phyloP scores from a whole-genome alignment of 1,139 yeast genomes.

The Diutina ranongensis region DNA sequence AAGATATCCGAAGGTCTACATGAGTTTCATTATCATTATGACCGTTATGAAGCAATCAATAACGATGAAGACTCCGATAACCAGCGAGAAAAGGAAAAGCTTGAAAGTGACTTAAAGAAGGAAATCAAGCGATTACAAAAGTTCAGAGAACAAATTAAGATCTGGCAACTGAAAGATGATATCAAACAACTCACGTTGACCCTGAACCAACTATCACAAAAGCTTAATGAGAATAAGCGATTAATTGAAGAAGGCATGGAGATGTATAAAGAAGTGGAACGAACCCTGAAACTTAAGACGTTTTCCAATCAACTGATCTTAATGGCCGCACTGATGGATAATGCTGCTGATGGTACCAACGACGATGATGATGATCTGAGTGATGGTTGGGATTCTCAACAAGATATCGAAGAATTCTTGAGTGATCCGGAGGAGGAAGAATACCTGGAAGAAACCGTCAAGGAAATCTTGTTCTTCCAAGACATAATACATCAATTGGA shows the following conservation, averaged over 20 bases:
- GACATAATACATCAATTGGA: constrained; percentile 20
- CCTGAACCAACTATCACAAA: constrained; percentile 13
- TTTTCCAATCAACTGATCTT: constrained; percentile 36
- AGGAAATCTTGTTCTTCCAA: constrained; percentile 22
- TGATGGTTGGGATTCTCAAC: constrained; percentile 13
- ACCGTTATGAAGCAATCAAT: constrained; percentile 31
- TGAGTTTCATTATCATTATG: constrained; percentile 30
- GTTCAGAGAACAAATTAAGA: constrained; percentile 89
- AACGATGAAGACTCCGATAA: constrained; percentile 13
- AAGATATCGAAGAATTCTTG: constrained; percentile 11
- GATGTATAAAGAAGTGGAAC: constrained; percentile 35
- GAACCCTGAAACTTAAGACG: constrained; percentile 33
- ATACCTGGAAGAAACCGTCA: constrained; percentile 22
- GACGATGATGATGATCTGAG: constrained; percentile 9
- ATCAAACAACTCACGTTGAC: constrained; percentile 1
- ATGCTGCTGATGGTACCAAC: constrained; percentile 14
- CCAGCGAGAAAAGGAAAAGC: constrained; percentile 66
- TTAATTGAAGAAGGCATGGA: constrained; percentile 40
- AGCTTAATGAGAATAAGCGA: constrained; percentile 30
- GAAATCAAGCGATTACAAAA: constrained; percentile 94
- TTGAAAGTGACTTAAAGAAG: constrained; percentile 87
- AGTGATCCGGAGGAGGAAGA: constrained; percentile 4
- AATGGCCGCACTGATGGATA: constrained; percentile 30
- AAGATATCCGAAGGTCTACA: constrained; percentile 20
- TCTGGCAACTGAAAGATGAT: constrained; percentile 52